Evolutionary conservation across 2,329 filamentous ascomycete species (phyloP), one percentile per base, ranked within the genome.

Genomic region (Penicillium vulpinum): DNA sequence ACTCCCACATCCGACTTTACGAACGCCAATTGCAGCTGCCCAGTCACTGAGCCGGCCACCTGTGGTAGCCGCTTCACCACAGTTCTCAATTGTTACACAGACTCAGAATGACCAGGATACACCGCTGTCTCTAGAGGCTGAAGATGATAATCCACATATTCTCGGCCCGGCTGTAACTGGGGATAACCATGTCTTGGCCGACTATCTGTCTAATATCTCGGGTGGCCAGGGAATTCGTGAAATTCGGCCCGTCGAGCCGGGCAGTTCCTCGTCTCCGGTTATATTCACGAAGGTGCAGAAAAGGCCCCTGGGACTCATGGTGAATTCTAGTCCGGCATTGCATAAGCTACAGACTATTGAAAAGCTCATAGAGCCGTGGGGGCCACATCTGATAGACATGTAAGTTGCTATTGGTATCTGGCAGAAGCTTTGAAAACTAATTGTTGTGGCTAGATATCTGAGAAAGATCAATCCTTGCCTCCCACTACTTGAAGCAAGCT

Each of bases 161-260:
- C 43, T 64, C 4, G 51, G 62, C 9, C 62, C 62, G 1, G 54
- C 60, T 1, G 54, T 59, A 10, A 51, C 44, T 5, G 58, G 53
- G 35, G 83, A 85, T 67, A 83, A 77, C 3, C 80, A 84, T 29
- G 72, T 85, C 2, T 62, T 85, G 7, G 78, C 81, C 2, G 77
- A 80, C 54, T 85, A 84, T 58, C 73, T 85, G 3, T 77, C 76
- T 18, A 64, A 68, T 26, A 63, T 70, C 39, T 57, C 69, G 10
- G 57, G 53, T 22, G 41, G 49, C 2, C 59, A 57, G 10, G 59
- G 62, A 1, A 63, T 59, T n/a, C 55, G 56, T 18, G 24, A 65
- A 31, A 60, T 68, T 59, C 67, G 64, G 35, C 56, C 66, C 29
- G 57, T 59, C 2, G 31, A 61, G 36, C 53, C 52, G 4, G 55